phyloP scores from a whole-genome alignment of 495 filamentous ascomycete genomes.

The Penicillium bovifimosum region DNA sequence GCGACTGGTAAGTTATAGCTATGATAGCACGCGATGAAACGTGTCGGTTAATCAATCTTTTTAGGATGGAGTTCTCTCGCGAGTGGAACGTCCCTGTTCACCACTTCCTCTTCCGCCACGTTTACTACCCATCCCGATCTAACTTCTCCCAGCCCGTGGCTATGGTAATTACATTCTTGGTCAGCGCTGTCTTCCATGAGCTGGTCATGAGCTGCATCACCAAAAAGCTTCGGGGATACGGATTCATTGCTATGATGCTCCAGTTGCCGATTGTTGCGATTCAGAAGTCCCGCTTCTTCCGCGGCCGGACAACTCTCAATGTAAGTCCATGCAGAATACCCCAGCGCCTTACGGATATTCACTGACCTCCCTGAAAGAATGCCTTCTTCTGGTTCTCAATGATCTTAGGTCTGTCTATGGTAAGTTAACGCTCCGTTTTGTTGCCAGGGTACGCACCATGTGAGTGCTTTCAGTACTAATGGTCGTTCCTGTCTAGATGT shows the following conservation, averaged over 20 bases:
- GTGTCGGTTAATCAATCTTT: neutral
- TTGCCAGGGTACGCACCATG: neutral
- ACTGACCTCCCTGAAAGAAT: slow-evolving; percentile 45
- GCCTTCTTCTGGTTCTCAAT: slow-evolving; percentile 92
- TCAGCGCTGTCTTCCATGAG: slow-evolving; percentile 85
- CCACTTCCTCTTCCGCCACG: slow-evolving; percentile 90
- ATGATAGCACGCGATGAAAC: neutral
- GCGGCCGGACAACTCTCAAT: slow-evolving; percentile 70
- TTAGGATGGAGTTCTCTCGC: slow-evolving; percentile 87
- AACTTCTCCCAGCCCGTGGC: slow-evolving; percentile 73
- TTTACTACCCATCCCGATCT: slow-evolving; percentile 74
- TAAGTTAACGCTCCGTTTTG: slow-evolving; percentile 39
- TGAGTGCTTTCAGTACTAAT: slow-evolving; percentile 2
- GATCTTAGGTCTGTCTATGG: slow-evolving; percentile 84
- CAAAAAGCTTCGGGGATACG: slow-evolving; percentile 92
- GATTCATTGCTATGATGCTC: slow-evolving; percentile 90
- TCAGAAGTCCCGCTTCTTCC: slow-evolving; percentile 72
- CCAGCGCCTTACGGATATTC: neutral
- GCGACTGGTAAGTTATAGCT: slow-evolving; percentile 42
- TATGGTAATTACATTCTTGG: slow-evolving; percentile 86
- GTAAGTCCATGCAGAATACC: slow-evolving; percentile 26
- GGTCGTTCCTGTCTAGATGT: slow-evolving; percentile 37
- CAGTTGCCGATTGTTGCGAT: slow-evolving; percentile 91
- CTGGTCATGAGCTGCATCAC: slow-evolving; percentile 98
- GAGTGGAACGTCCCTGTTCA: slow-evolving; percentile 99